Evolutionary conservation across 2,329 filamentous ascomycete genomes (phyloP).

Genomic region (Trichoderma sp.): DNA sequence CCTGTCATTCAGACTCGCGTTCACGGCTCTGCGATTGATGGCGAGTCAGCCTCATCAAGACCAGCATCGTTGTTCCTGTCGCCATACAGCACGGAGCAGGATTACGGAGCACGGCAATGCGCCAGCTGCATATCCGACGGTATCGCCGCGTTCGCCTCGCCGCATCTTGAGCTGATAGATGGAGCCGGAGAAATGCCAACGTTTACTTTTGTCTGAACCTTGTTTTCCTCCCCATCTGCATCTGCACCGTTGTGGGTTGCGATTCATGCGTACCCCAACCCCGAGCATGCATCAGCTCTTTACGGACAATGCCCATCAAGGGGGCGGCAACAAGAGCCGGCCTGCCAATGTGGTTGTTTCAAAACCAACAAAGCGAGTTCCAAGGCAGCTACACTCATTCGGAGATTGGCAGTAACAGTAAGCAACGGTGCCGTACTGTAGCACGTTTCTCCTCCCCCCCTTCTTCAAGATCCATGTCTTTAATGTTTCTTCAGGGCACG

Average conservation of each 20-base stretch:
- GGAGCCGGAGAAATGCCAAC: constrained; percentile 5
- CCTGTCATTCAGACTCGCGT: background rate
- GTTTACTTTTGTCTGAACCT: background rate
- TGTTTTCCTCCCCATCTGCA: background rate
- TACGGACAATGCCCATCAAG: background rate
- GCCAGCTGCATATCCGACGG: constrained; percentile 2
- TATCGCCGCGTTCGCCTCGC: constrained; percentile 15
- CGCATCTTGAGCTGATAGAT: constrained; percentile 19
- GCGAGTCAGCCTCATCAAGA: background rate
- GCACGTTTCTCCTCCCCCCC: background rate
- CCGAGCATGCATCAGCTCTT: background rate
- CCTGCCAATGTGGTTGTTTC: background rate
- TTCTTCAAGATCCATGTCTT: background rate
- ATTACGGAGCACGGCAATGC: constrained; percentile 11
- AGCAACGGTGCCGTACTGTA: background rate
- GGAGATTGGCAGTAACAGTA: background rate
- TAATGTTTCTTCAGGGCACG: background rate
- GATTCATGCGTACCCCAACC: background rate
- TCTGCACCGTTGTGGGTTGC: background rate
- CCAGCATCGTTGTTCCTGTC: background rate
- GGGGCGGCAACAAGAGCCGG: background rate
- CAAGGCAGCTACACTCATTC: background rate
- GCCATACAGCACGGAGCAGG: background rate
- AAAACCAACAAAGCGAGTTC: background rate
- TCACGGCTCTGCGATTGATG: background rate